Conservation (phyloP, 805 yeast genomes). For the Wickerhamomyces ciferrii region DNA sequence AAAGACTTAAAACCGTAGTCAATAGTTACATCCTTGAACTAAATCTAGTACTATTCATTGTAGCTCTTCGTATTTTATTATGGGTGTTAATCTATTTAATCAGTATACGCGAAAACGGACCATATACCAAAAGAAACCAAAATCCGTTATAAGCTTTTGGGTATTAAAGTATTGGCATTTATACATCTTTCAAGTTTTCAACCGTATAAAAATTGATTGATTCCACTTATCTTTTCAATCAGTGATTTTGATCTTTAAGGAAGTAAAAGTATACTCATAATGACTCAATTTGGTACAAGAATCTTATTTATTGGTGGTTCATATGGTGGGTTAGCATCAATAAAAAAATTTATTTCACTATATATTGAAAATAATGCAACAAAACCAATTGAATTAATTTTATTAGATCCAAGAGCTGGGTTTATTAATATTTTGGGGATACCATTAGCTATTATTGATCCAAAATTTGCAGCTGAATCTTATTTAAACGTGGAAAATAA, state of each 20-base stretch:
- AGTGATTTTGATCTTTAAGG: background rate
- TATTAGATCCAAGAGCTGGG: constrained; percentile 37
- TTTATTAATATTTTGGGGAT: constrained; percentile 34
- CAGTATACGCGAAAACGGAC: too few relatives aligned
- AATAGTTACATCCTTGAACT: too few relatives aligned
- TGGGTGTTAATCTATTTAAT: too few relatives aligned
- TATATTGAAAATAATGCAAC: constrained; percentile 5
- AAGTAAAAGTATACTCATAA: background rate
- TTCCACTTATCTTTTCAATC: too few relatives aligned
- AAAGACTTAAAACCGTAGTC: too few relatives aligned
- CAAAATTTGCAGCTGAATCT: constrained; percentile 29
- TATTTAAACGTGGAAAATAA: constrained; percentile 24
- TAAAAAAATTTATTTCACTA: constrained; percentile 18
- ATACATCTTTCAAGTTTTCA: too few relatives aligned
- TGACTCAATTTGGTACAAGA: constrained; percentile 3
- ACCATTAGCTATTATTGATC: constrained; percentile 31
- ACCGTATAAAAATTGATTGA: too few relatives aligned
- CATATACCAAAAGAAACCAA: too few relatives aligned
- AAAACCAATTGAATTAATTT: constrained; percentile 19
- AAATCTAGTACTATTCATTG: too few relatives aligned
- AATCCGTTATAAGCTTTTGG: too few relatives aligned
- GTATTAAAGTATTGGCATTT: too few relatives aligned
- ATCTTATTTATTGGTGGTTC: constrained; percentile 30
- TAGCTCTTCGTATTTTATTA: too few relatives aligned
- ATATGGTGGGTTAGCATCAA: constrained; percentile 29